Evolutionary conservation across 805 yeast genomes (phyloP).

Genomic region (Kuraishia ogatae): DNA sequence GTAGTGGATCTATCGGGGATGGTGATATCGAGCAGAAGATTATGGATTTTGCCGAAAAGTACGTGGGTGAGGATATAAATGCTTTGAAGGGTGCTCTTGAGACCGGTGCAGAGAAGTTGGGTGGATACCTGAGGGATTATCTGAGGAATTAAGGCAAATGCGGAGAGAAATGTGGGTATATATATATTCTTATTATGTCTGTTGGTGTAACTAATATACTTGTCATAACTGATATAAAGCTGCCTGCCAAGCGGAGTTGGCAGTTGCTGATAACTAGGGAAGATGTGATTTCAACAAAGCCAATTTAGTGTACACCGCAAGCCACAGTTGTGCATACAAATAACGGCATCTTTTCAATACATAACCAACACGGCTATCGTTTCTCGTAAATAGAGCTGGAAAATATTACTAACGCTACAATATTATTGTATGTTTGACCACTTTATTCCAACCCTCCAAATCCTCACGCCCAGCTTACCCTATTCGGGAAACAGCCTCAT

Average conservation of each 20-base stretch:
- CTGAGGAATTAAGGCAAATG: conserved; percentile 31
- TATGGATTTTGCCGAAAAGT: conserved; percentile 57
- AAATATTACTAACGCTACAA: too few species aligned
- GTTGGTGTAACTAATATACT: too few species aligned
- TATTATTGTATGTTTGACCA: too few species aligned
- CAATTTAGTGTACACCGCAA: too few species aligned
- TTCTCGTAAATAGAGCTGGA: too few species aligned
- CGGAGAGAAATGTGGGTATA: background rate
- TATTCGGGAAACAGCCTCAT: background rate
- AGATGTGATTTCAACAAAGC: too few species aligned
- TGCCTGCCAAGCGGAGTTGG: too few species aligned
- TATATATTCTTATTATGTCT: too few species aligned
- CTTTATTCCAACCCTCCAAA: background rate
- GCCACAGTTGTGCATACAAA: too few species aligned
- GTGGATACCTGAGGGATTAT: conserved; percentile 81
- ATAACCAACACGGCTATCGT: too few species aligned
- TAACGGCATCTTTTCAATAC: too few species aligned
- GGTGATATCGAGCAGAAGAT: conserved; percentile 43
- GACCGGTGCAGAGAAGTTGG: conserved; percentile 85
- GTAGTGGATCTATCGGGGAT: conserved; percentile 20
- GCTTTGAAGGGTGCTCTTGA: conserved; percentile 87
- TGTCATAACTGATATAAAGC: background rate
- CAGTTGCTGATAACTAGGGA: too few species aligned
- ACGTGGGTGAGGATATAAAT: conserved; percentile 78
- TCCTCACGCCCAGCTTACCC: background rate